Conservation (phyloP, 2,329 filamentous ascomycete genomes). For the Cladobotryum mycophilum region DNA sequence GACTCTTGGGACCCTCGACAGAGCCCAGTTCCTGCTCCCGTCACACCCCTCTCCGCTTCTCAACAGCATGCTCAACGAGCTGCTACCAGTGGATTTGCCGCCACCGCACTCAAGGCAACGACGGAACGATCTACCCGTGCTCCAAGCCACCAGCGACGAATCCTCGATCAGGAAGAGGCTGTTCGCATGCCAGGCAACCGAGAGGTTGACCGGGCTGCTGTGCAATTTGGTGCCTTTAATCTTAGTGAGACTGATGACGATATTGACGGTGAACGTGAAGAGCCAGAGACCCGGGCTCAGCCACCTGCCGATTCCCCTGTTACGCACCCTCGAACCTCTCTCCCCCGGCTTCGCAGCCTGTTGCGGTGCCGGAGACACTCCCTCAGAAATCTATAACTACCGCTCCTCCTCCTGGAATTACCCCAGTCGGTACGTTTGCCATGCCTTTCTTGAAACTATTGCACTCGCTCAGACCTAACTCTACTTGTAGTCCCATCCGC, state of each 20-base stretch:
- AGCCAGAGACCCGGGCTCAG: constrained; percentile 88
- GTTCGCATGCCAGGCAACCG: constrained; percentile 98
- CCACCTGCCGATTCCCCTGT: constrained; percentile 90
- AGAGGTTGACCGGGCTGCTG: constrained; percentile 83
- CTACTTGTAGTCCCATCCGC: constrained; percentile 15
- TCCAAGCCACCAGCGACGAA: constrained; percentile 75
- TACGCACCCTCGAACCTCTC: constrained; percentile 73
- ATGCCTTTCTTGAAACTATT: neutral
- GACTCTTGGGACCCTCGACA: constrained; percentile 74
- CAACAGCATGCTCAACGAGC: constrained; percentile 52
- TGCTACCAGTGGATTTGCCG: constrained; percentile 61
- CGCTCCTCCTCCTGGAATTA: constrained; percentile 31
- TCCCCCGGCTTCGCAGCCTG: constrained; percentile 61
- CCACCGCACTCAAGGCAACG: constrained; percentile 77
- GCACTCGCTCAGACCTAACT: constrained; percentile 10
- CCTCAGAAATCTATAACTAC: constrained; percentile 49
- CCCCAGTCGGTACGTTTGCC: constrained; percentile 26
- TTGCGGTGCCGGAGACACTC: constrained; percentile 50
- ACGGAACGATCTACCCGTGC: constrained; percentile 57
- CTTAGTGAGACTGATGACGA: constrained; percentile 79
- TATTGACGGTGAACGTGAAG: constrained; percentile 89
- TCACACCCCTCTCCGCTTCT: constrained; percentile 59
- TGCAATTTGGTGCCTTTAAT: constrained; percentile 95
- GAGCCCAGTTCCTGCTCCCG: constrained; percentile 50
- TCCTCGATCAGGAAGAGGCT: constrained; percentile 92